These are phyloP conservation scores for Cladophialophora chaetospira DNA, from an alignment of 2,329 filamentous ascomycete species.

Conservation along the genomic window DNA sequence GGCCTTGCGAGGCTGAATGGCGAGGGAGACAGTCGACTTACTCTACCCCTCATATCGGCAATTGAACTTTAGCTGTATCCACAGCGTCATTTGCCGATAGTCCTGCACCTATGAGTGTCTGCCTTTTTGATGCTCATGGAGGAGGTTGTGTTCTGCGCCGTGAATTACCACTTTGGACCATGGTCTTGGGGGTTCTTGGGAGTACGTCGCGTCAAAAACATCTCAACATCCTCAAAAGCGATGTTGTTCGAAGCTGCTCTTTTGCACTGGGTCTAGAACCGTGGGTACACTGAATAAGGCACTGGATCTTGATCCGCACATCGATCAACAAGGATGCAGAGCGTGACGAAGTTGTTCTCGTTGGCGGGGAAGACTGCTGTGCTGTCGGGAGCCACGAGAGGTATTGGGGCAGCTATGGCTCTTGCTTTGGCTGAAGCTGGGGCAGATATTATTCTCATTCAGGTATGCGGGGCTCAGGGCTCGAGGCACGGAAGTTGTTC, in stretches of 20 bases:
- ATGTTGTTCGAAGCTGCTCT: neutral
- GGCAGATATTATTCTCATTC: slow-evolving; percentile 45
- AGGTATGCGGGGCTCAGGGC: slow-evolving; percentile 35
- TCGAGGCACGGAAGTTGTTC: no score
- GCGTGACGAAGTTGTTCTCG: slow-evolving; percentile 32
- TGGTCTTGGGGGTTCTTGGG: neutral
- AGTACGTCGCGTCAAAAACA: neutral
- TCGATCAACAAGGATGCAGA: slow-evolving; percentile 11
- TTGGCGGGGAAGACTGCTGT: slow-evolving; percentile 46
- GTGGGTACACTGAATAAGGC: neutral
- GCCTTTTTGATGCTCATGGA: neutral
- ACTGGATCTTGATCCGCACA: neutral
- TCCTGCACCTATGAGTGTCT: neutral
- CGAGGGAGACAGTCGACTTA: neutral
- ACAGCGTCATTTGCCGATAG: slow-evolving; percentile 3
- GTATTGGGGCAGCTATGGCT: slow-evolving; percentile 52
- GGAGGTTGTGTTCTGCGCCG: neutral
- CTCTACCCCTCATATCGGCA: slow-evolving; percentile 15
- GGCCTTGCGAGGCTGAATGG: slow-evolving; percentile 2
- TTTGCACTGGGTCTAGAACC: neutral
- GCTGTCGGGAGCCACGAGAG: slow-evolving; percentile 50
- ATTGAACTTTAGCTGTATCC: neutral
- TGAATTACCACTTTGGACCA: slow-evolving; percentile 2
- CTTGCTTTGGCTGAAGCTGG: slow-evolving; percentile 51
- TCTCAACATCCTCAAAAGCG: neutral